Evolutionary conservation across 2,329 filamentous ascomycete species (phyloP), one percentile per base, ranked within the genome.

Genomic region (Phoma sp.): DNA sequence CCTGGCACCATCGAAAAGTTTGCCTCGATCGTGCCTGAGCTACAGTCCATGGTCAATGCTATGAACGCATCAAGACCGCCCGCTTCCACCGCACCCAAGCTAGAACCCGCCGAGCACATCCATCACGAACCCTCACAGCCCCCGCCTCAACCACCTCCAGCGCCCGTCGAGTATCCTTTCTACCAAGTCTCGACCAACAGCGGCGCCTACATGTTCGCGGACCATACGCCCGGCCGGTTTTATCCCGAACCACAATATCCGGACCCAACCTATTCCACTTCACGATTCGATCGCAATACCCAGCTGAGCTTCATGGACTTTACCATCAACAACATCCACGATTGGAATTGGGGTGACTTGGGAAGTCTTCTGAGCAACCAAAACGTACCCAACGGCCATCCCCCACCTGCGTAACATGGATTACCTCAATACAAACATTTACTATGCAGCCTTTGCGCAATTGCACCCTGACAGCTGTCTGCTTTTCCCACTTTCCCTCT

Each of bases 1-100:
- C 75, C 75, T 6, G 75, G 74, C 6, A 77, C 75, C 0, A 73
- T 76, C 37, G 61, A 67, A 24, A 76, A 74, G 36, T 77, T 72
- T 54, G 72, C 72, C 8, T 69, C 69, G 4, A 63, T 77, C 8
- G 61, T 77, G 6, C 67, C 70, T 4, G 75, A 77, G 31, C 59
- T 77, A 3, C 69, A 74, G 27, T 66, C 67, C 25, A 74, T 74
- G 71, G 67, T 64, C 35, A 64, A 71, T 39, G 57, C 67, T 1
- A 58, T 71, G 58, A 62, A 63, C 45, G 55, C 53, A 10, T 22
- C 58, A 10, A 29, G 49, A 27, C 51, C 55, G 17, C 49, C 64
- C 5, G 24, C 50, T 15, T 24, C 46, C 22, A 48, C 56, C 9
- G 29, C 44, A 17, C 12, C 29, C 6, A 41, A 29, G 32, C 8